Conservation (phyloP, 2,329 filamentous ascomycete genomes). For the Madurella fahalii region DNA sequence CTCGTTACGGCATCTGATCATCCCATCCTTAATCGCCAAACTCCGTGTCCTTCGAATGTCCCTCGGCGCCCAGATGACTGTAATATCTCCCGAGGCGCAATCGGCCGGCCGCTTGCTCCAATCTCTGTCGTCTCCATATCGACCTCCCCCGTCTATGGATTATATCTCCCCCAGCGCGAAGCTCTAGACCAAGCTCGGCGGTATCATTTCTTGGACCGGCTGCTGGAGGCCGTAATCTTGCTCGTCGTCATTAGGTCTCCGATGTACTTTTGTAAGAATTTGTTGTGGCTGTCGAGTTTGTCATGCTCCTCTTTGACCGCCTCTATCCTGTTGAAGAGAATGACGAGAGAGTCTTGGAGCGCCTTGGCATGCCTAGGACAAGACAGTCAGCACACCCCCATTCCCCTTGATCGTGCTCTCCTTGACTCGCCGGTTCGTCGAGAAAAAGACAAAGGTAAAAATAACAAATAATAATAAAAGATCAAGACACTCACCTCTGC, state of each 20-base stretch:
- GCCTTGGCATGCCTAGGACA: conserved; percentile 72
- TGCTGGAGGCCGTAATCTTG: conserved; percentile 61
- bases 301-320: conserved; percentile 92
- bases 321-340: conserved; percentile 90
- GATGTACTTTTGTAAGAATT: conserved; percentile 96
- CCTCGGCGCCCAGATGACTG: too few species aligned
- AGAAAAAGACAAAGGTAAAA: too few species aligned
- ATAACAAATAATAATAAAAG: too few species aligned
- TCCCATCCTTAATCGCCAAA: too few species aligned
- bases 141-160: too few species aligned
- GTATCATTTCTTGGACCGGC: conserved; percentile 50
- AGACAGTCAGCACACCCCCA: conserved; percentile 10
- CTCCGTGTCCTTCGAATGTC: too few species aligned
- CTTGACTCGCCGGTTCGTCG: neutral
- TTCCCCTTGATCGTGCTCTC: too few species aligned
- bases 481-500: conserved; percentile 54
- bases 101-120: too few species aligned
- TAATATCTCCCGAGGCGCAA: too few species aligned
- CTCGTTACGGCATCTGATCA: too few species aligned
- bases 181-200: neutral
- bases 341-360: conserved; percentile 82
- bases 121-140: too few species aligned
- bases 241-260: conserved; percentile 89
- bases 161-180: too few species aligned
- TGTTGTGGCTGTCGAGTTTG: conserved; percentile 95